A percentile compares a stretch with the other conserved stretches of the same genome.
Conservation (phyloP, 139 green algal species). For the Spirogloea muscicola region DNA sequence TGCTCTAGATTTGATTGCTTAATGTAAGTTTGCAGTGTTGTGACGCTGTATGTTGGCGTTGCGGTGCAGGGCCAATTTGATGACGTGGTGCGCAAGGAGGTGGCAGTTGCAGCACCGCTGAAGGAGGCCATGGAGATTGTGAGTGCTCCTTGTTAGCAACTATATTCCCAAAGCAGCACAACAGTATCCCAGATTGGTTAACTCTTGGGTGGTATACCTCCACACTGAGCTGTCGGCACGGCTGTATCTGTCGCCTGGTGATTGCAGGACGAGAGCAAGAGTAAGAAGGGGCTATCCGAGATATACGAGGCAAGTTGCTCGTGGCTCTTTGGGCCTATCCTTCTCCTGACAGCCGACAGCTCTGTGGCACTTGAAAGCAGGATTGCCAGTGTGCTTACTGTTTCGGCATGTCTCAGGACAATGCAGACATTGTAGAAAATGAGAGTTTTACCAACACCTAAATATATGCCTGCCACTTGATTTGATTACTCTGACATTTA, state of each 20-base stretch:
- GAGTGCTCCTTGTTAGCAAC: constrained; percentile 2
- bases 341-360: background rate
- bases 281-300: constrained; percentile 50
- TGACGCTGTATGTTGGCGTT: background rate
- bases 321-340: background rate
- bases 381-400: background rate
- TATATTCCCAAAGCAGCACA: background rate
- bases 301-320: constrained; percentile 49
- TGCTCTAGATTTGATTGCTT: background rate
- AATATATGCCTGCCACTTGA: background rate
- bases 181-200: background rate
- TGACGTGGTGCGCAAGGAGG: constrained; percentile 38
- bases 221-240: background rate
- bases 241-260: background rate
- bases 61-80: constrained; percentile 34
- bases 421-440: background rate
- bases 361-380: background rate
- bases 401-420: background rate
- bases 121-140: constrained; percentile 21
- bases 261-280: constrained; percentile 52
- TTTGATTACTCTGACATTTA: background rate
- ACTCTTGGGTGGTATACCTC: background rate
- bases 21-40: background rate
- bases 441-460: background rate
- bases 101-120: background rate